Evolutionary conservation across 345 rosid species (phyloP), one percentile per base, ranked within the genome.

Genomic region (Populus euphratica): DNA sequence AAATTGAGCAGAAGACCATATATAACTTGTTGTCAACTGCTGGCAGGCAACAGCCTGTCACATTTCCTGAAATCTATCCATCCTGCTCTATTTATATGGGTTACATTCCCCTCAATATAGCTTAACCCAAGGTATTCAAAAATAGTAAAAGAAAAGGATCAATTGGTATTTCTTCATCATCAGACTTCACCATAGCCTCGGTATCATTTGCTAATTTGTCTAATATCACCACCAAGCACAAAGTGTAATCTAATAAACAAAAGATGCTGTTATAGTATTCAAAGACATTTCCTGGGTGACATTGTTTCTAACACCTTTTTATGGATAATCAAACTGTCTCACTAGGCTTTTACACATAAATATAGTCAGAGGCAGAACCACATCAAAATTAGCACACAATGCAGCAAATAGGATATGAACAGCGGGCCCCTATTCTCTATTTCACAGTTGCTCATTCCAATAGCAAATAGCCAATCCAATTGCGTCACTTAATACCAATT

Each of bases 41-140:
- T 27, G 31, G n/a, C 11, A 65, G 9, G n/a, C 17, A 20, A 76
- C 11, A 76, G 23, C n/a, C 44, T 14, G 6, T 69, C 74, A 44
- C n/a, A 62, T 70, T 44, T 77, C 74, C 70, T 41, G 41, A 20
- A 21, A 41, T 70, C 35, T 29, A 16, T 56, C 56, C 44, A 76
- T 68, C 33, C 21, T 39, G 43, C 65, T 35, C 65, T 67, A 23
- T n/a, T 49, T 49, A 44, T 18, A n/a, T 11, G 14, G 18, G 62
- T 1, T 31, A 25, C 21, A 56, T 23, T 68, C 50, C 23, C 18
- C 68, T 17, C 21, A 41, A 59, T 11, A n/a, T 59, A 0, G 27
- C 27, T n/a, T 59, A 8, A 4, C 9, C 63, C 29, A n/a, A 9
- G 63, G 63, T 8, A 5, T 59, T 59, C 6, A n/a, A 59, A 59